Evolutionary conservation across 164 flowering plant species (phyloP).

Genomic region (Nelumbo lutea): DNA sequence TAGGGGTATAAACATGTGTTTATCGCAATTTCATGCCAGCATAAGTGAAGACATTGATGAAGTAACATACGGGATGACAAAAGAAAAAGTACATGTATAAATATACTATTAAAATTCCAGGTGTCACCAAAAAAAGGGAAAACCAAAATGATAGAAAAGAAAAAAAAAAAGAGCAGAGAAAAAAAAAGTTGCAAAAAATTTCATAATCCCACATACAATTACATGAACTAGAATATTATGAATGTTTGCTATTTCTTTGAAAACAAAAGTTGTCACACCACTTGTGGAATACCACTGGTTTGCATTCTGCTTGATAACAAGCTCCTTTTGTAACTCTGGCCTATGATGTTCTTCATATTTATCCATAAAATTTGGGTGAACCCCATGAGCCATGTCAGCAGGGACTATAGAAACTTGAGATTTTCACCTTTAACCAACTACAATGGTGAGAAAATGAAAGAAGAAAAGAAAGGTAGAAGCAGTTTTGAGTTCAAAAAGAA

Average conservation of each 20-base stretch:
- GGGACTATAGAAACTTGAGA: conserved; percentile 42
- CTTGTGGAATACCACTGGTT: conserved; percentile 95
- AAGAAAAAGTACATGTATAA: too few relatives aligned
- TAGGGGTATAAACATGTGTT: too few relatives aligned
- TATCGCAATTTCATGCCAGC: too few relatives aligned
- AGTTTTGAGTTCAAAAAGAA: too few relatives aligned
- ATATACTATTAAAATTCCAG: too few relatives aligned
- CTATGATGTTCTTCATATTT: conserved; percentile 91
- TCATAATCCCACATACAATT: neutral
- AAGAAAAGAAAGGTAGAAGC: neutral
- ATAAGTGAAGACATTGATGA: too few relatives aligned
- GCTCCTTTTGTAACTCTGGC: conserved; percentile 84
- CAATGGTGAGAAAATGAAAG: neutral
- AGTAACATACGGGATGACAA: too few relatives aligned
- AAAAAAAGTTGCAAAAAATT: conserved; percentile 1
- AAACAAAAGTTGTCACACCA: conserved; percentile 84
- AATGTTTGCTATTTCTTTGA: conserved; percentile 70
- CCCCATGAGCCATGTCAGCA: conserved; percentile 98
- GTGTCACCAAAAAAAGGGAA: too few relatives aligned
- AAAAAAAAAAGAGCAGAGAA: too few relatives aligned
- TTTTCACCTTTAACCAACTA: neutral
- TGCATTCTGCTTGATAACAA: conserved; percentile 91
- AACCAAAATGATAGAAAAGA: too few relatives aligned
- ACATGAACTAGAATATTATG: conserved; percentile 91
- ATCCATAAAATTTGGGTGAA: conserved; percentile 85